A percentile compares a stretch with the other conserved stretches of the same genome.
Evolutionary conservation across 345 rosid species (phyloP).

Genomic region (Gossypium arboreum): DNA sequence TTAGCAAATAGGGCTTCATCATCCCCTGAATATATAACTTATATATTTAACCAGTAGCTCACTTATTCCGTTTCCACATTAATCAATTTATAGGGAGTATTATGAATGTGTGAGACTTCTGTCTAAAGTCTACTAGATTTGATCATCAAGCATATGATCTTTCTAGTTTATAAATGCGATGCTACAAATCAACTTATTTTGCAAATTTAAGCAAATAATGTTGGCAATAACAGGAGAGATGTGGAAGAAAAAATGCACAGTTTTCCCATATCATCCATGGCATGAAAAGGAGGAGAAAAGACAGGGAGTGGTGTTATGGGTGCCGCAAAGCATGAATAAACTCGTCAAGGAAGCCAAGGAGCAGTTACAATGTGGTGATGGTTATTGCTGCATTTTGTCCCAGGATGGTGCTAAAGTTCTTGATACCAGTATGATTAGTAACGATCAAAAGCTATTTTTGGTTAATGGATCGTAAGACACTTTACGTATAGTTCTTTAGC

Average conservation of each 20-base stretch:
- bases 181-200: background rate
- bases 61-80: background rate
- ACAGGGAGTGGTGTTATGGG: constrained; percentile 62
- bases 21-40: too few relatives aligned
- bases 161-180: background rate
- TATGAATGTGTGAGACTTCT: background rate
- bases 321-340: constrained; percentile 51
- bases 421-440: constrained; percentile 54
- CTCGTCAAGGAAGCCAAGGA: constrained; percentile 23
- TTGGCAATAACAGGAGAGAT: constrained; percentile 16
- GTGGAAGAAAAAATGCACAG: constrained; percentile 51
- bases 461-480: constrained; percentile 12
- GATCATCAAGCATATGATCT: background rate
- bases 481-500: background rate
- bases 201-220: background rate
- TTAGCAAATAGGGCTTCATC: too few relatives aligned
- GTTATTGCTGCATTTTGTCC: constrained; percentile 38
- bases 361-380: constrained; percentile 30
- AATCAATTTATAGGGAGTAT: background rate
- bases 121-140: background rate
- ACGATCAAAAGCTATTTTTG: constrained; percentile 59
- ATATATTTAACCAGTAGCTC: too few relatives aligned
- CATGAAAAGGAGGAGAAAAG: constrained; percentile 39
- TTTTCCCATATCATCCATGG: constrained; percentile 56
- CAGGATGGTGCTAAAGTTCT: constrained; percentile 57